Percentiles rank a stretch among this genome's conserved stretches.
These are phyloP conservation scores for Colletotrichum orbiculare DNA, from an alignment of 2,329 filamentous ascomycete species.

Conservation along the genomic window DNA sequence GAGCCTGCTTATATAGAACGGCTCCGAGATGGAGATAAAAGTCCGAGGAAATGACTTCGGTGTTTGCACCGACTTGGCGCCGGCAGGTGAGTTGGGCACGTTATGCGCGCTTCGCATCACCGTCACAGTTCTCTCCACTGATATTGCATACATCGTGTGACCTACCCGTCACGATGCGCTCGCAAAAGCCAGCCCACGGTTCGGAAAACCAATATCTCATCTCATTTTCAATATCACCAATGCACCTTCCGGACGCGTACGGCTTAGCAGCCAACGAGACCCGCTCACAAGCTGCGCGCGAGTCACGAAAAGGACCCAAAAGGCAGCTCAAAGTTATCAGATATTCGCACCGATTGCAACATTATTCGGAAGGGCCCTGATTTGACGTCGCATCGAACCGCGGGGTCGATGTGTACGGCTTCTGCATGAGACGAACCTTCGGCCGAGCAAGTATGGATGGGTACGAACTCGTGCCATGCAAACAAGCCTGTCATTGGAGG, in stretches of 20 bases:
- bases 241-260: slow-evolving; percentile 5
- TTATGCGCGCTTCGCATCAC: slow-evolving; percentile 1
- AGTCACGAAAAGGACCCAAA: slow-evolving; percentile 22
- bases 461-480: slow-evolving; percentile 14
- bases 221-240: slow-evolving; percentile 17
- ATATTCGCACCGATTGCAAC: slow-evolving; percentile 16
- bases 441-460: slow-evolving; percentile 1
- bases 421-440: neutral
- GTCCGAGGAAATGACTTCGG: neutral
- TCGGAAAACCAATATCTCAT: slow-evolving; percentile 16
- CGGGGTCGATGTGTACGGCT: slow-evolving; percentile 14
- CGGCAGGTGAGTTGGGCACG: neutral
- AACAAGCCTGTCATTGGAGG: slow-evolving; percentile 18
- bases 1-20: no score
- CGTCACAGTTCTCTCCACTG: slow-evolving; percentile 17
- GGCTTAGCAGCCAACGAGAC: neutral
- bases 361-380: slow-evolving; percentile 6
- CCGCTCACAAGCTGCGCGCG: slow-evolving; percentile 11
- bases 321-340: slow-evolving; percentile 18
- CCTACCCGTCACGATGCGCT: slow-evolving; percentile 15
- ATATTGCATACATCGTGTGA: slow-evolving; percentile 15
- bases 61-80: neutral
- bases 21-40: slow-evolving; percentile 12
- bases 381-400: slow-evolving; percentile 25
- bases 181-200: neutral